phyloP scores from a whole-genome alignment of 2,329 filamentous ascomycete genomes.

The Xylariales sp. region DNA sequence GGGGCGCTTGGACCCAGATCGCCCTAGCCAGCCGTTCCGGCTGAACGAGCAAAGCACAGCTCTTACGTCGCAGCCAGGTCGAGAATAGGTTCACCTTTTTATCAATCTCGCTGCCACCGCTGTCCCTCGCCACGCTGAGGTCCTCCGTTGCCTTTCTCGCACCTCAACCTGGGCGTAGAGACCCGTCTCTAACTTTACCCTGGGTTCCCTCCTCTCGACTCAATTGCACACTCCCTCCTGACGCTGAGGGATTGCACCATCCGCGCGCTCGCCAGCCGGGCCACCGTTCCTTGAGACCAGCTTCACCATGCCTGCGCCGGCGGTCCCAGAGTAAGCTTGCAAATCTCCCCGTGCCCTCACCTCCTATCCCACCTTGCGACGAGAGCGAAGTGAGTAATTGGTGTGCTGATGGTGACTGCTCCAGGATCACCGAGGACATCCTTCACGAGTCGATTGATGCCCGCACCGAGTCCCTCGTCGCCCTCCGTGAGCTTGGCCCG shows the following conservation, averaged over 20 bases:
- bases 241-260: background rate
- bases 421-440: constrained; percentile 88
- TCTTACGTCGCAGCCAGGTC: background rate
- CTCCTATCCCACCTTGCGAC: background rate
- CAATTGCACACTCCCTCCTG: too few relatives aligned
- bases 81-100: background rate
- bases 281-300: background rate
- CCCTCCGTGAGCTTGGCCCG: constrained; percentile 87
- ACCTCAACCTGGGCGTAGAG: too few relatives aligned
- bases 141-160: too few relatives aligned
- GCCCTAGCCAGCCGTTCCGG: too few relatives aligned
- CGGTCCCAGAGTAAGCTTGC: constrained; percentile 25
- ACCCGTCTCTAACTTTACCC: too few relatives aligned
- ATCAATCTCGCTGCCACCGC: too few relatives aligned
- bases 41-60: too few relatives aligned
- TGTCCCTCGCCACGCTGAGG: too few relatives aligned
- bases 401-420: background rate
- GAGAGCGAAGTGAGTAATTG: too few relatives aligned
- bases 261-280: too few relatives aligned
- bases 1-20: too few relatives aligned
- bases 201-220: too few relatives aligned
- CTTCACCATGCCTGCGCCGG: constrained; percentile 25
- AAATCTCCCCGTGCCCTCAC: background rate
- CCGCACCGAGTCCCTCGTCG: constrained; percentile 81
- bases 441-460: constrained; percentile 88